Conservation (phyloP, 108 stramenopile genomes). For the Heterococcus sp. region DNA sequence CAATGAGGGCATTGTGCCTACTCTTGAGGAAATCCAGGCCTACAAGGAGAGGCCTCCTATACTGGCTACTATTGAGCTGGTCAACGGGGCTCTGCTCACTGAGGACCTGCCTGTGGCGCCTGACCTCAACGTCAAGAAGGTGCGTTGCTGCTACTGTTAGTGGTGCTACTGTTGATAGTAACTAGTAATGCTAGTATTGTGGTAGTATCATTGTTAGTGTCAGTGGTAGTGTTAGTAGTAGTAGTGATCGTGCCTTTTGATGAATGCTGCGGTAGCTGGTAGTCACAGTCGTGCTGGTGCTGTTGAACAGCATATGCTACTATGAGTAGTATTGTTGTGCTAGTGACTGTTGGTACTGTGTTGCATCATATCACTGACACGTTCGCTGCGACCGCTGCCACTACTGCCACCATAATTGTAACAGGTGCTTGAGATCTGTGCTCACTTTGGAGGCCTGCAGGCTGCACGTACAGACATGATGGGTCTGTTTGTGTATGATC, state of each 20-base stretch:
- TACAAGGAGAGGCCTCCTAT: conserved; percentile 71
- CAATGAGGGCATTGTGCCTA: conserved; percentile 61
- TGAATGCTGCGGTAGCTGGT: no score
- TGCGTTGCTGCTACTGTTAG: no score
- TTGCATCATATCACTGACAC: no score
- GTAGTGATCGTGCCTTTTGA: no score
- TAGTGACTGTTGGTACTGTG: no score
- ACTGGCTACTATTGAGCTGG: conserved; percentile 64
- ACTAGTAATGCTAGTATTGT: no score
- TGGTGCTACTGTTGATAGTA: no score
- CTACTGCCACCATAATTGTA: background rate
- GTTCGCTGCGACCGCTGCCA: background rate
- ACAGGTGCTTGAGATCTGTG: conserved; percentile 62
- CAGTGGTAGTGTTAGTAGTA: no score
- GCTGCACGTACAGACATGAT: conserved; percentile 53
- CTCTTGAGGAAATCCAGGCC: conserved; percentile 64
- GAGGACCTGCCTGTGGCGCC: conserved; percentile 67
- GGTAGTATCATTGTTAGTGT: no score
- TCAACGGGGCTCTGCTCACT: conserved; percentile 61
- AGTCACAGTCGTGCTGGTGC: no score
- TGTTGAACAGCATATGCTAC: no score
- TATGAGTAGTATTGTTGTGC: no score
- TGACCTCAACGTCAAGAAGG: conserved; percentile 65
- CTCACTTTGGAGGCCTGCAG: conserved; percentile 58
- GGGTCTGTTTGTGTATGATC: conserved; percentile 65